Percentiles rank a stretch among this genome's conserved stretches.
Conservation (phyloP, 495 filamentous ascomycete species). For the Polyplosphaeria fusca region DNA sequence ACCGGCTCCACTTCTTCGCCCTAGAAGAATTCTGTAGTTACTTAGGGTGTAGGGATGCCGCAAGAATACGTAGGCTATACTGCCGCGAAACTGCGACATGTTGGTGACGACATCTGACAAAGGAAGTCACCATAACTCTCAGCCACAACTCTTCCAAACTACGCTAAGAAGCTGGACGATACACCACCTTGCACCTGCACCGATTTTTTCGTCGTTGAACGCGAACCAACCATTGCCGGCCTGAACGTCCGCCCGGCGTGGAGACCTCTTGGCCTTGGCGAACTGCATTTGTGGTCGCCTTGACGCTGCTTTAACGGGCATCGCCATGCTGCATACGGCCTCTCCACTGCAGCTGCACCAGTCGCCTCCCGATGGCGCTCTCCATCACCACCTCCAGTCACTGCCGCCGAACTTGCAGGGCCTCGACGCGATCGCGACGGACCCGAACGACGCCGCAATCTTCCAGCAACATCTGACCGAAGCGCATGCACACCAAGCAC, state of each 20-base stretch:
- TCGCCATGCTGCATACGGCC: background rate
- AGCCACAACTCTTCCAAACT: background rate
- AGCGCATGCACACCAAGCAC: background rate
- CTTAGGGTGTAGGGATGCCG: too few relatives aligned
- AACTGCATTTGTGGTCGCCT: background rate
- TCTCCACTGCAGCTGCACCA: slow-evolving; percentile 15
- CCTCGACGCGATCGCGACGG: slow-evolving; percentile 18
- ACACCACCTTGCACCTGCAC: background rate
- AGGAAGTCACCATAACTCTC: background rate
- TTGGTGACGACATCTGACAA: background rate
- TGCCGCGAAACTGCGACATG: too few relatives aligned
- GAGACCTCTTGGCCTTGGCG: background rate
- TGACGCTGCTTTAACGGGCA: background rate
- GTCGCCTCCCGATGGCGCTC: slow-evolving; percentile 7
- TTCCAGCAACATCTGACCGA: slow-evolving; percentile 18
- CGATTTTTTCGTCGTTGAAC: background rate
- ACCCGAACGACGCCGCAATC: slow-evolving; percentile 8
- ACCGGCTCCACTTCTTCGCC: too few relatives aligned
- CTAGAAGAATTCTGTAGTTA: too few relatives aligned
- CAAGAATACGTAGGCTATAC: too few relatives aligned
- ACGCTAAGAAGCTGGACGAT: background rate
- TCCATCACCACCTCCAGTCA: slow-evolving; percentile 17
- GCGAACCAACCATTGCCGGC: background rate
- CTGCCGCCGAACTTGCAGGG: slow-evolving; percentile 18
- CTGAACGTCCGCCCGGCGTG: background rate